Percentiles rank a stretch among this genome's conserved stretches.
These are phyloP conservation scores for Eucalyptus regnans DNA, from an alignment of 345 rosid species.

Conservation along the genomic window DNA sequence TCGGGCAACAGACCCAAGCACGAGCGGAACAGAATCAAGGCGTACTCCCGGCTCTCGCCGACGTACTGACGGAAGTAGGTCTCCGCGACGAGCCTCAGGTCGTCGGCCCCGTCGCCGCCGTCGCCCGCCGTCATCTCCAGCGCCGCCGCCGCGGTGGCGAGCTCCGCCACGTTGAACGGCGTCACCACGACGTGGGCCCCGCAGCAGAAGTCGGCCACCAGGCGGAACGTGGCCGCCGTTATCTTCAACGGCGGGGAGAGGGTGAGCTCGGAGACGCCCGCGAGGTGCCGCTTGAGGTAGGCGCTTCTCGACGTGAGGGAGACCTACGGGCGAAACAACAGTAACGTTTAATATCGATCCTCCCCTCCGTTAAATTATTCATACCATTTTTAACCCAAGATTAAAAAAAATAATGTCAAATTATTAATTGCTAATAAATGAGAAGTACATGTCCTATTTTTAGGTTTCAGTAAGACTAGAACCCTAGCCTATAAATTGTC, in stretches of 20 bases:
- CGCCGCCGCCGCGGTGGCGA: constrained; percentile 57
- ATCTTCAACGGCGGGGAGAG: constrained; percentile 69
- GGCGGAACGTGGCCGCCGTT: constrained; percentile 58
- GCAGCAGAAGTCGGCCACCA: constrained; percentile 51
- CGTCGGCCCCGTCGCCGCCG: constrained; percentile 14
- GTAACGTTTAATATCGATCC: background rate
- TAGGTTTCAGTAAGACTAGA: background rate
- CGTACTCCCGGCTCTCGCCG: constrained; percentile 23
- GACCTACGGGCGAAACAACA: constrained; percentile 24
- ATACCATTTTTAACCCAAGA: background rate
- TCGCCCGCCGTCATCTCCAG: constrained; percentile 41
- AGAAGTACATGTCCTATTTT: background rate
- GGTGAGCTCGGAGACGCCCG: constrained; percentile 36
- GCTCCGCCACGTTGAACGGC: constrained; percentile 59
- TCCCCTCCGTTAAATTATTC: background rate
- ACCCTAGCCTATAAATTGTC: background rate
- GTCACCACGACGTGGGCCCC: constrained; percentile 41
- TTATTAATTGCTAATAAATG: background rate
- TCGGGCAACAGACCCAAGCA: constrained; percentile 59
- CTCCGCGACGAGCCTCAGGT: constrained; percentile 46
- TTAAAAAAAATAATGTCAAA: background rate
- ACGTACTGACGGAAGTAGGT: constrained; percentile 44
- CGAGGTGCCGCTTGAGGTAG: constrained; percentile 61
- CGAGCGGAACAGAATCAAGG: constrained; percentile 40
- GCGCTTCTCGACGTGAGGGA: constrained; percentile 47